phyloP scores from a whole-genome alignment of 2,329 filamentous ascomycete genomes.

The Dendrostoma leiphaemia region DNA sequence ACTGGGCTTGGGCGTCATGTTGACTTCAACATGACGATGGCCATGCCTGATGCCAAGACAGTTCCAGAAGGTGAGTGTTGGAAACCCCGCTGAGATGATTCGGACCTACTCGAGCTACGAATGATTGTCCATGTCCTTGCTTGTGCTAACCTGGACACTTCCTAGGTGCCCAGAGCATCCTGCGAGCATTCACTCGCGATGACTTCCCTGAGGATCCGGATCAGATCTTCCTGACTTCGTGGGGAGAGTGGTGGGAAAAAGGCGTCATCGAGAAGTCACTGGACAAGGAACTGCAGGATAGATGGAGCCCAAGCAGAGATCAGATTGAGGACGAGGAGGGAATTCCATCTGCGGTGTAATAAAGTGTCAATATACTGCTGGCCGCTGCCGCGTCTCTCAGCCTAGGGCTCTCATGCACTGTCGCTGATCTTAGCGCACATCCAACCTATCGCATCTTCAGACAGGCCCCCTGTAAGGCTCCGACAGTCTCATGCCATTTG shows the following conservation, averaged over 20 bases:
- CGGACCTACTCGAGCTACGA: neutral
- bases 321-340: slow-evolving; percentile 44
- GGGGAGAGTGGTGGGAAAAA: slow-evolving; percentile 56
- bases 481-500: no score
- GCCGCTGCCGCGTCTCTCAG: no score
- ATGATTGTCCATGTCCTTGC: no score
- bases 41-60: slow-evolving; percentile 46
- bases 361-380: no score
- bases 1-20: slow-evolving; percentile 39
- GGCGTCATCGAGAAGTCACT: slow-evolving; percentile 38
- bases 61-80: slow-evolving; percentile 40
- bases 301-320: slow-evolving; percentile 47
- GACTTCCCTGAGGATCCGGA: slow-evolving; percentile 51
- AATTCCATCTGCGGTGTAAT: neutral
- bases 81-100: neutral
- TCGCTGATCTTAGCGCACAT: no score
- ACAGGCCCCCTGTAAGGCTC: no score
- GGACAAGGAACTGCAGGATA: slow-evolving; percentile 48
- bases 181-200: slow-evolving; percentile 40
- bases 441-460: no score
- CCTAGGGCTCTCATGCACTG: no score
- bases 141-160: slow-evolving; percentile 14
- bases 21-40: slow-evolving; percentile 26
- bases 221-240: slow-evolving; percentile 53
- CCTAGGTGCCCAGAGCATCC: slow-evolving; percentile 43